Evolutionary conservation across 495 filamentous ascomycete genomes (phyloP), one percentile per base, ranked within the genome.

Genomic region (Talaromyces adpressus): DNA sequence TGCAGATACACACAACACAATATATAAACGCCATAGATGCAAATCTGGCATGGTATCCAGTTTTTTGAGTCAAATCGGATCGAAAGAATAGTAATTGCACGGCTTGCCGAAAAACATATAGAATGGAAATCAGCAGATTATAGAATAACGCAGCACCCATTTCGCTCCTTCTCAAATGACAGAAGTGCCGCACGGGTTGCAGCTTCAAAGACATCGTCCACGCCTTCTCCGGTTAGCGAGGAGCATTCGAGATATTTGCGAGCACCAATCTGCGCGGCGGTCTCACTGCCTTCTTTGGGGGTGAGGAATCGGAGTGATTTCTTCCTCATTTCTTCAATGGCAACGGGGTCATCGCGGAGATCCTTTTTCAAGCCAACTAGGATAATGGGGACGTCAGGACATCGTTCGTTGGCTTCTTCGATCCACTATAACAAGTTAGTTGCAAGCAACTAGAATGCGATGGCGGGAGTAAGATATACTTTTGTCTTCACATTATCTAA

Each of bases 401-500:
- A 98, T 64, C 92, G 88, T 71, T 98, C 95, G 59, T 91, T 91
- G 20, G 95, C 95, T 80, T 99, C 94, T 75, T 91, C 90, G 51
- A 96, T 90, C 94, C 94, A 99, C 92, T 98, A 63, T 52, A 49
- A 30, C 18, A 18, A 22, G 64, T 66, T 29, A 66, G 67, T 54
- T 39, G 8, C 56, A 52, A n/a, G 29, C 25, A 39, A 29, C 45
- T 53, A 18, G 27, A 59, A 18, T 34, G 41, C 18, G n/a, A 27
- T 25, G 39, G 41, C 20, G 25, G 36, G n/a, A 9, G 14, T 11
- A 41, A 41, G 12, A 3, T 39, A 14, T 22, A 62, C 91, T 86
- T 96, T 99, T 75, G 95, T 91, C 75, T 94, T 96, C 64, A 99
- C 94, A 78, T 99, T 99, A 73, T 97, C 93, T 49, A 99, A 80